These are phyloP conservation scores for Suillus subluteus DNA, from an alignment of 768 basidiomycete species.

Conservation along the genomic window DNA sequence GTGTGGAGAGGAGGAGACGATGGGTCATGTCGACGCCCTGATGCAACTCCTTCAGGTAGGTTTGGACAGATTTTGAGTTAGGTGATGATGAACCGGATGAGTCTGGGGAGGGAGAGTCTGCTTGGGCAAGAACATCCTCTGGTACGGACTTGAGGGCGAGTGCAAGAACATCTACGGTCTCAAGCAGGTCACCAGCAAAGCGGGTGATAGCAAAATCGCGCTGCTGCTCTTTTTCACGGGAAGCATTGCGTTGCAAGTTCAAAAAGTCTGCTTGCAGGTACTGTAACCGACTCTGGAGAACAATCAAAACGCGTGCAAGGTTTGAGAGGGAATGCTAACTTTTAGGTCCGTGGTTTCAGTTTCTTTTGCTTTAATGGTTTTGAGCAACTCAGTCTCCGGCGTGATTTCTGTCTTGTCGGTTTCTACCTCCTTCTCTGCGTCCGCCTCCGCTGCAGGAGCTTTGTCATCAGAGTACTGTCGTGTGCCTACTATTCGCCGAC, in stretches of 20 bases:
- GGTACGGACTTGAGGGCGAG: constrained; percentile 85
- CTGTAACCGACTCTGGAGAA: constrained; percentile 75
- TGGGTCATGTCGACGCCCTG: constrained; percentile 93
- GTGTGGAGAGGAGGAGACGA: constrained; percentile 83
- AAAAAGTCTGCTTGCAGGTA: constrained; percentile 96
- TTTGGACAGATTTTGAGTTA: constrained; percentile 54
- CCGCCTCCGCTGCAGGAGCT: constrained; percentile 34
- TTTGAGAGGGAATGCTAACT: constrained; percentile 47
- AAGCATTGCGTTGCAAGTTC: constrained; percentile 91
- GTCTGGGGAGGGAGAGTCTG: constrained; percentile 29
- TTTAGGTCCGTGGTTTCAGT: constrained; percentile 82
- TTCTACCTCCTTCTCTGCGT: constrained; percentile 30
- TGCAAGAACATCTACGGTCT: constrained; percentile 88
- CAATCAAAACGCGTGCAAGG: constrained; percentile 14
- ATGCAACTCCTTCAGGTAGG: constrained; percentile 72
- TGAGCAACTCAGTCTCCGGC: constrained; percentile 40
- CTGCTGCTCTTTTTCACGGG: constrained; percentile 89
- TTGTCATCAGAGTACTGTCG: constrained; percentile 68
- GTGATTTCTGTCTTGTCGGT: constrained; percentile 29
- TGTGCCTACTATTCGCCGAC: constrained; percentile 26
- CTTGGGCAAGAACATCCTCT: constrained; percentile 42
- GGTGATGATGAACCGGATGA: constrained; percentile 36
- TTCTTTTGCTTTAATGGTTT: constrained; percentile 80
- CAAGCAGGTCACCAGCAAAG: constrained; percentile 88
- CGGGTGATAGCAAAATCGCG: constrained; percentile 91